Percentiles rank a stretch among this genome's conserved stretches.
phyloP scores from a whole-genome alignment of 768 basidiomycete species.

The Phanerochaete carnosa region DNA sequence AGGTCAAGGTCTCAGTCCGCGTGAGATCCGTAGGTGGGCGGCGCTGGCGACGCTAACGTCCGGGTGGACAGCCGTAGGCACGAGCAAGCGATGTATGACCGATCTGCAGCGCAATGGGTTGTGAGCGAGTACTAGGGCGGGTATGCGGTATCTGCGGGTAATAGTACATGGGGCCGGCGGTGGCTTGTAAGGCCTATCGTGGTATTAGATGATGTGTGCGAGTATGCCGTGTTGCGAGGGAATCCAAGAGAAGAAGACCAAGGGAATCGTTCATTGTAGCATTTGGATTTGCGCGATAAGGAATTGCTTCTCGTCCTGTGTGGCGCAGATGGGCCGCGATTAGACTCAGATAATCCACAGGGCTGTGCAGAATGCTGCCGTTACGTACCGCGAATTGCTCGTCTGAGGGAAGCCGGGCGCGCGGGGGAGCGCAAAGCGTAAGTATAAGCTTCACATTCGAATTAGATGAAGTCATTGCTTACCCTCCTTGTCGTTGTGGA shows the following conservation, averaged over 20 bases:
- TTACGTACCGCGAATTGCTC: conserved; percentile 85
- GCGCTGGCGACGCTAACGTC: neutral
- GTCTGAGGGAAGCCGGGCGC: conserved; percentile 42
- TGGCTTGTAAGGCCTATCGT: neutral
- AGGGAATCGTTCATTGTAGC: conserved; percentile 35
- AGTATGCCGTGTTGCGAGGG: neutral
- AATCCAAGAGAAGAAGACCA: neutral
- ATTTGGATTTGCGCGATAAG: conserved; percentile 86
- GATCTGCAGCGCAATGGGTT: neutral
- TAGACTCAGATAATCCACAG: neutral
- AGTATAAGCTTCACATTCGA: neutral
- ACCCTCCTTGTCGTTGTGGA: conserved; percentile 99
- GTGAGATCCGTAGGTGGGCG: neutral
- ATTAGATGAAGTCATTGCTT: conserved; percentile 20
- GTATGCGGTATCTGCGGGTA: neutral
- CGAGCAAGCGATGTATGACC: neutral
- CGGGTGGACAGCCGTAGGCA: neutral
- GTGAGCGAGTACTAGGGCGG: neutral
- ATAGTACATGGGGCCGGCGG: conserved; percentile 2
- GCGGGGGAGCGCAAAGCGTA: neutral
- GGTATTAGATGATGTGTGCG: neutral
- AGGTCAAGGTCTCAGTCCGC: neutral
- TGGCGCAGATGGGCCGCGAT: neutral
- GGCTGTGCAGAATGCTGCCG: neutral
- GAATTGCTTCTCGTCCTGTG: conserved; percentile 90